Base-by-base conservation (phyloP, 2,329 filamentous ascomycete species). In the Cladosporium sp. region DNA sequence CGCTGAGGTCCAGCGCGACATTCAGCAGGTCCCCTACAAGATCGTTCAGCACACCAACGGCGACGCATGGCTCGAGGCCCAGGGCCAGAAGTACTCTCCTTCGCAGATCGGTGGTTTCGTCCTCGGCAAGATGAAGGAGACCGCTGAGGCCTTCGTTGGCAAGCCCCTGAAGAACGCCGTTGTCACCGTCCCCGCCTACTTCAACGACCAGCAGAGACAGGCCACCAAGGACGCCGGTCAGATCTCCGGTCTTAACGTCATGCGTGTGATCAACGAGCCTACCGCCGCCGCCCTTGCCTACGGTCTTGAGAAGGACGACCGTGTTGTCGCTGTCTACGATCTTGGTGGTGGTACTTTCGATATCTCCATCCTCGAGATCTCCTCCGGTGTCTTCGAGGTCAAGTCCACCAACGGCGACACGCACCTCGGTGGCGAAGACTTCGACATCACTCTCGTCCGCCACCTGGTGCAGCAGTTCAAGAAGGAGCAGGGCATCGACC, bases 351-450 rank as follows among this genome's bases (percentile, higher is more conserved):
- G 91, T 83, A 97, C 91, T 64, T 97, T 97, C 76, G 92, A 97
- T 89, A 95, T 97, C 75, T 96, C 91, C 59, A 85, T 96, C 58
- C 86, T 97, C 13, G 90, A 95, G 77, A 96, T 97, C 70, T 90
- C 95, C 78, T 90, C 90, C 74, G 92, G 92, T 73, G 91, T 97
- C 53, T 97, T 97, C 73, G 92, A 96, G 80, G 92, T 97, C 74
- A 96, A 96, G 83, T 95, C 92, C 14, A 97, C 92, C 78, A 95
- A 95, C 74, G 92, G 92, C 84, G 92, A 97, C 73, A 97, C 92
- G 61, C 92, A 97, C 75, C 83, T 97, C 64, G 92, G 92, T 83
- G 92, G 92, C 77, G 92, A 97, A 74, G 92, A 97, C 74, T 97
- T 96, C 69, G 92, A 97, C 70, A 96, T 95, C 69, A 84, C 83